A percentile compares a stretch with the other conserved stretches of the same genome.
Evolutionary conservation across 116 monocot species (phyloP).

Genomic region (Trichopus zeylanicus): DNA sequence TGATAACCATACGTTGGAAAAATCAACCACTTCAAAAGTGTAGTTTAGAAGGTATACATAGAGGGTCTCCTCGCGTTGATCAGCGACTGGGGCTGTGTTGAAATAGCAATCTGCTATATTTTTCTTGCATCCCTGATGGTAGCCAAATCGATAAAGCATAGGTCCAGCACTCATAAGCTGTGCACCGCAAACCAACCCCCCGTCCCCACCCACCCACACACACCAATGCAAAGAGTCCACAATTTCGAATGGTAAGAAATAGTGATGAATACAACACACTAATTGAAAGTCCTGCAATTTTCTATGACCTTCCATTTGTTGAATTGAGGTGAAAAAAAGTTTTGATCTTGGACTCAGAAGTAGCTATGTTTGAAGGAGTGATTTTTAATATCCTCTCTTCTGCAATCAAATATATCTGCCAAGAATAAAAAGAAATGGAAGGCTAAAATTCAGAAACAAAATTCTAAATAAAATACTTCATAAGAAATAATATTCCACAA

Average conservation of each 20-base stretch:
- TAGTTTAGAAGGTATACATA: conserved; percentile 50
- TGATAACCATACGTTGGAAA: no score
- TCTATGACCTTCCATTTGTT: conserved; percentile 29
- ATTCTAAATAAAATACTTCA: not conserved
- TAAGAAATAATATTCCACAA: not conserved
- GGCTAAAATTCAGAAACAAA: conserved; percentile 6
- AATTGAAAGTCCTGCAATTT: conserved; percentile 62
- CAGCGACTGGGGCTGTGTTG: conserved; percentile 63
- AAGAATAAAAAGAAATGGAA: conserved; percentile 30
- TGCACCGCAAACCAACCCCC: conserved; percentile 63
- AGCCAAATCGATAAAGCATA: conserved; percentile 52
- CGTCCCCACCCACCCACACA: conserved; percentile 34
- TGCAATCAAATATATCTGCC: conserved; percentile 79
- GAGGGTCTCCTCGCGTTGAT: conserved; percentile 77
- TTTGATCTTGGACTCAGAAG: conserved; percentile 25
- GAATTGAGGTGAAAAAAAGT: conserved; percentile 51
- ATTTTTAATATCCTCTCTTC: conserved; percentile 64
- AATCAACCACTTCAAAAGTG: no score
- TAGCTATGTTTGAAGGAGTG: conserved; percentile 34
- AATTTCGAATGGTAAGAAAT: conserved; percentile 49
- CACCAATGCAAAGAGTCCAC: conserved; percentile 60
- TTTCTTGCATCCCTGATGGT: conserved; percentile 60
- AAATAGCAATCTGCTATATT: conserved; percentile 63
- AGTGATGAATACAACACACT: conserved; percentile 45
- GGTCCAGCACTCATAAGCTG: conserved; percentile 65